Conservation (phyloP, 2,329 filamentous ascomycete genomes). For the Neofusicoccum laricinum region DNA sequence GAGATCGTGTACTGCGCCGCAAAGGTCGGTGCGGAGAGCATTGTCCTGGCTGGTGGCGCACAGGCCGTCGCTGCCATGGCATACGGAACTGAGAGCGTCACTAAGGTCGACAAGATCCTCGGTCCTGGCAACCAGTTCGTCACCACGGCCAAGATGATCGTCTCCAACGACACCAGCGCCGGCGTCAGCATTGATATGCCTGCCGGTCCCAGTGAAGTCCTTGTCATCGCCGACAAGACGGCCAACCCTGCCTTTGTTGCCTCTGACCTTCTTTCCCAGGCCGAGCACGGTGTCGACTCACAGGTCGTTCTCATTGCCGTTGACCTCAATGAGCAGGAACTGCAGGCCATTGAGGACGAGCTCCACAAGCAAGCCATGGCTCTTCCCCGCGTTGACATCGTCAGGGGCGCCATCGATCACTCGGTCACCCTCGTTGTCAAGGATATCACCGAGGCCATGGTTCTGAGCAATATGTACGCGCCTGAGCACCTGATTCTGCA, state of each 20-base stretch:
- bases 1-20: slow-evolving; percentile 97
- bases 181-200: slow-evolving; percentile 98
- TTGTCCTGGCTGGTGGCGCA: slow-evolving; percentile 91
- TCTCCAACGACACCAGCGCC: slow-evolving; percentile 94
- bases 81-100: slow-evolving; percentile 91
- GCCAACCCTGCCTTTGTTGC: slow-evolving; percentile 94
- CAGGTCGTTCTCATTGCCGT: slow-evolving; percentile 91
- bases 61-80: slow-evolving; percentile 96
- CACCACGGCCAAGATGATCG: slow-evolving; percentile 96
- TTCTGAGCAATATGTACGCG: slow-evolving; percentile 88
- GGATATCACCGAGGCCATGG: slow-evolving; percentile 72
- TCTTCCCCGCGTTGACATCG: slow-evolving; percentile 87
- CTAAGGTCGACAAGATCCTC: slow-evolving; percentile 97
- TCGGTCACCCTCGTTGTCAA: slow-evolving; percentile 79
- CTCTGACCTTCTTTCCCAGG: slow-evolving; percentile 89
- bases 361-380: slow-evolving; percentile 83
- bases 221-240: slow-evolving; percentile 88
- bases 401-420: slow-evolving; percentile 84
- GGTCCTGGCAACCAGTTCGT: slow-evolving; percentile 98
- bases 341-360: slow-evolving; percentile 85
- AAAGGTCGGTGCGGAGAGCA: slow-evolving; percentile 93
- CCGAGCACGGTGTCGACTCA: slow-evolving; percentile 93
- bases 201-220: slow-evolving; percentile 89
- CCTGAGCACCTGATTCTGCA: slow-evolving; percentile 96
- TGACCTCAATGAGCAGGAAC: slow-evolving; percentile 67